Percentiles rank a stretch among this genome's conserved stretches.
Conservation (phyloP, 176 grass and related monocot genomes). For the Coix lacrymajobi region DNA sequence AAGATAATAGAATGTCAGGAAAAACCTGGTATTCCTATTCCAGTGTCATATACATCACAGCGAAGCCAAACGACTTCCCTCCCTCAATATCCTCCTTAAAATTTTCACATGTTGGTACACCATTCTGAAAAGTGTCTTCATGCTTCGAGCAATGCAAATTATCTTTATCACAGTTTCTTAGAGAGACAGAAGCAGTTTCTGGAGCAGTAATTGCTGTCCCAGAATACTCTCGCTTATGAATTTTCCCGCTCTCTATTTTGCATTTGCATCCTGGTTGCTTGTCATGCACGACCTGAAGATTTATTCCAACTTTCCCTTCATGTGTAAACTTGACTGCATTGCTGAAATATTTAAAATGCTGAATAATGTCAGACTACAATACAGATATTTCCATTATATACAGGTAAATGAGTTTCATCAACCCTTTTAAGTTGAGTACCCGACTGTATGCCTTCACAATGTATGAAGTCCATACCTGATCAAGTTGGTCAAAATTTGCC, state of each 20-base stretch:
- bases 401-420: neutral
- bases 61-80: conserved; percentile 69
- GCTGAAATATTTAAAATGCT: conserved; percentile 46
- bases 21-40: conserved; percentile 98
- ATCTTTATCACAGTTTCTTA: conserved; percentile 40
- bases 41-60: conserved; percentile 84
- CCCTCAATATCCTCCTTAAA: conserved; percentile 9
- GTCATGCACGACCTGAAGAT: conserved; percentile 55
- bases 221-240: conserved; percentile 20
- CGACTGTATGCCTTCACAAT: conserved; percentile 14
- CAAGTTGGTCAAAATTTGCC: conserved; percentile 92
- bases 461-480: conserved; percentile 53
- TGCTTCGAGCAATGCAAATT: conserved; percentile 31
- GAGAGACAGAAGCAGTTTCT: conserved; percentile 30
- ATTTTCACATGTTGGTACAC: conserved; percentile 24
- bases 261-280: conserved; percentile 26
- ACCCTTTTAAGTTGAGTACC: conserved; percentile 9
- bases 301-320: conserved; percentile 86
- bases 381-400: conserved; percentile 6
- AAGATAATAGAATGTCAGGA: conserved; percentile 11
- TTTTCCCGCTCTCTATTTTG: conserved; percentile 7
- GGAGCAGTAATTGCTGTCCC: conserved; percentile 6
- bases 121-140: conserved; percentile 47
- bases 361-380: conserved; percentile 17
- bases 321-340: conserved; percentile 97